Evolutionary conservation across 192 early-diverging fungal species (phyloP).

Genomic region (Diversispora eburnea): DNA sequence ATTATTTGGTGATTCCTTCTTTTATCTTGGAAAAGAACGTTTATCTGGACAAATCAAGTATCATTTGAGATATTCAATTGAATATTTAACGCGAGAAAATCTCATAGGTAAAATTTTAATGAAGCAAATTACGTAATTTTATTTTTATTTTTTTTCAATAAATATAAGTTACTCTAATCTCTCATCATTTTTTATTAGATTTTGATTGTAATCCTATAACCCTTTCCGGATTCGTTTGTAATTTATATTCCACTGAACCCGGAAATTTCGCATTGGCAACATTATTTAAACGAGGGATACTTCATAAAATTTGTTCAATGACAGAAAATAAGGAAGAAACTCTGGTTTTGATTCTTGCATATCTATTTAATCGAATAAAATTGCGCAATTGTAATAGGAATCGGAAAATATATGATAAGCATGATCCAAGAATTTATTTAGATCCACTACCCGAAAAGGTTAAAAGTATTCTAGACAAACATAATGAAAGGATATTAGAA

Average conservation of each 20-base stretch:
- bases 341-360: constrained; percentile 7
- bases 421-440: constrained; percentile 14
- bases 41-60: constrained; percentile 37
- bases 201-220: constrained; percentile 24
- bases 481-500: constrained; percentile 22
- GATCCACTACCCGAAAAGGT: not conserved
- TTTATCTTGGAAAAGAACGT: constrained; percentile 32
- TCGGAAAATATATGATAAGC: not conserved
- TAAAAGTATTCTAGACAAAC: not conserved
- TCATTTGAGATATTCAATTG: constrained; percentile 44
- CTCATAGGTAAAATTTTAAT: too few relatives aligned
- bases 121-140: too few relatives aligned
- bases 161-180: too few relatives aligned
- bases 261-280: constrained; percentile 40
- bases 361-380: constrained; percentile 20
- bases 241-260: constrained; percentile 40
- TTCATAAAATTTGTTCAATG: constrained; percentile 28
- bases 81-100: constrained; percentile 36
- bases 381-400: not conserved
- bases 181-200: constrained; percentile 19
- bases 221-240: constrained; percentile 28
- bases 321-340: not conserved
- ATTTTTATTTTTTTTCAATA: too few relatives aligned
- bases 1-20: constrained; percentile 31
- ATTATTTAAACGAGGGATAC: constrained; percentile 39